phyloP scores from a whole-genome alignment of 768 basidiomycete genomes.

The Mycena kentingensis region DNA sequence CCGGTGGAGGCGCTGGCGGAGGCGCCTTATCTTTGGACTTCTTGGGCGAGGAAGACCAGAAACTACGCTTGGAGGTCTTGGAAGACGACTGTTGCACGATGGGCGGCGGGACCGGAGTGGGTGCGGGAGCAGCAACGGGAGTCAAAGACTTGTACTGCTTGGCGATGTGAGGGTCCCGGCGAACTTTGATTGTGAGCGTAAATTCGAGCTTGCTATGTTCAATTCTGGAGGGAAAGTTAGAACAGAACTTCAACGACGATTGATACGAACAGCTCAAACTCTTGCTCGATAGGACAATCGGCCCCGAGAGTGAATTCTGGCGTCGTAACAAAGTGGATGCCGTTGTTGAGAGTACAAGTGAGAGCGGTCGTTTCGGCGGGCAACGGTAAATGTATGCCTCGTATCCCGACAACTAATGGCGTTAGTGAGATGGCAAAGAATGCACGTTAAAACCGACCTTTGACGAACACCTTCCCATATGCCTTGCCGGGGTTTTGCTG shows the following conservation, averaged over 20 bases:
- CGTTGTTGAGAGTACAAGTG: constrained; percentile 91
- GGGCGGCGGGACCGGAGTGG: constrained; percentile 34
- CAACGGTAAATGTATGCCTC: constrained; percentile 72
- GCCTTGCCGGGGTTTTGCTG: constrained; percentile 79
- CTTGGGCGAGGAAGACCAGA: constrained; percentile 78
- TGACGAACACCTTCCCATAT: constrained; percentile 92
- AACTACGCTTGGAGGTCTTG: constrained; percentile 70
- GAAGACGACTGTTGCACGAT: constrained; percentile 52
- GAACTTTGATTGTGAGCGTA: constrained; percentile 84
- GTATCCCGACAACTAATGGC: constrained; percentile 70
- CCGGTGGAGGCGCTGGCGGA: constrained; percentile 35
- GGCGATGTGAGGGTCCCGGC: constrained; percentile 82
- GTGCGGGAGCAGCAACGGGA: constrained; percentile 47
- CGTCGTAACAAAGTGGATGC: constrained; percentile 93
- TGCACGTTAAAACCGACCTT: constrained; percentile 52
- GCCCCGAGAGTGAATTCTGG: constrained; percentile 66
- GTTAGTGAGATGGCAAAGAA: constrained; percentile 2
- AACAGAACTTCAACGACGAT: not conserved
- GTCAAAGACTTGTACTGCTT: constrained; percentile 70
- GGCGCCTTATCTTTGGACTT: constrained; percentile 54
- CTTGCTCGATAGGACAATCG: constrained; percentile 76
- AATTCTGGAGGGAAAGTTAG: constrained; percentile 50
- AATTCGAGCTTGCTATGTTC: constrained; percentile 96
- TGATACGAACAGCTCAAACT: constrained; percentile 76
- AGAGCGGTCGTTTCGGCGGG: constrained; percentile 75